Evolutionary conservation across 768 basidiomycete genomes (phyloP).

Genomic region (Boletellus ananas): DNA sequence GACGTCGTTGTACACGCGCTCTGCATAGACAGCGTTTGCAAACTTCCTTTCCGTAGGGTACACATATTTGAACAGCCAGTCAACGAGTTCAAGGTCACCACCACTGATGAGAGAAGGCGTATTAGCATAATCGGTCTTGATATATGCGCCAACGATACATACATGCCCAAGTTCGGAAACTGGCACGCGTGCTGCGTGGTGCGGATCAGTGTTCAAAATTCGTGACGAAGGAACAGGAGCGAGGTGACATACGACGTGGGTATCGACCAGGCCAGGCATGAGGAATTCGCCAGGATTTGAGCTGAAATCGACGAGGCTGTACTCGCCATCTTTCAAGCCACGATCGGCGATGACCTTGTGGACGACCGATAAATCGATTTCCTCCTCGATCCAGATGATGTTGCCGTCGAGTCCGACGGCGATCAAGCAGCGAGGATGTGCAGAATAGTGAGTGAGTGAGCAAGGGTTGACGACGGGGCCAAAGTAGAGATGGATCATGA

Average conservation of each 20-base stretch:
- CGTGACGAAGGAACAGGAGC: too few relatives aligned
- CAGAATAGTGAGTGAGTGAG: slow-evolving; percentile 39
- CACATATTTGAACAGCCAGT: slow-evolving; percentile 78
- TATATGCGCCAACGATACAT: neutral
- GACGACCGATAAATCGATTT: slow-evolving; percentile 48
- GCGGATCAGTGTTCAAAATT: neutral
- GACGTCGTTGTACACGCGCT: slow-evolving; percentile 58
- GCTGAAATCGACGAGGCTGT: slow-evolving; percentile 33
- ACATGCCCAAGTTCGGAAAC: slow-evolving; percentile 38
- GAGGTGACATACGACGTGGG: slow-evolving; percentile 66
- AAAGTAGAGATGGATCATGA: slow-evolving; percentile 43
- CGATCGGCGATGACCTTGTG: slow-evolving; percentile 49
- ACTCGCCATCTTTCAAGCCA: slow-evolving; percentile 38
- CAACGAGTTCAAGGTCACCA: slow-evolving; percentile 75
- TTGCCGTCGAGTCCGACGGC: slow-evolving; percentile 46
- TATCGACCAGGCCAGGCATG: slow-evolving; percentile 86
- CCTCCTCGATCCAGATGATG: slow-evolving; percentile 69
- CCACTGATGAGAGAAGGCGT: slow-evolving; percentile 44
- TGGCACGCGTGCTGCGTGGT: slow-evolving; percentile 33
- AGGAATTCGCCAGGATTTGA: slow-evolving; percentile 57
- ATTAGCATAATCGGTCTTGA: neutral
- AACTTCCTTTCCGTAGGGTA: slow-evolving; percentile 86
- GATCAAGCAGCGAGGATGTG: slow-evolving; percentile 53
- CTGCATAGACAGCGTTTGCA: slow-evolving; percentile 60
- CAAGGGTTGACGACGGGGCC: slow-evolving; percentile 56